These are phyloP conservation scores for Rhododendron mucronatum DNA, from an alignment of 148 eudicot species.

Conservation along the genomic window DNA sequence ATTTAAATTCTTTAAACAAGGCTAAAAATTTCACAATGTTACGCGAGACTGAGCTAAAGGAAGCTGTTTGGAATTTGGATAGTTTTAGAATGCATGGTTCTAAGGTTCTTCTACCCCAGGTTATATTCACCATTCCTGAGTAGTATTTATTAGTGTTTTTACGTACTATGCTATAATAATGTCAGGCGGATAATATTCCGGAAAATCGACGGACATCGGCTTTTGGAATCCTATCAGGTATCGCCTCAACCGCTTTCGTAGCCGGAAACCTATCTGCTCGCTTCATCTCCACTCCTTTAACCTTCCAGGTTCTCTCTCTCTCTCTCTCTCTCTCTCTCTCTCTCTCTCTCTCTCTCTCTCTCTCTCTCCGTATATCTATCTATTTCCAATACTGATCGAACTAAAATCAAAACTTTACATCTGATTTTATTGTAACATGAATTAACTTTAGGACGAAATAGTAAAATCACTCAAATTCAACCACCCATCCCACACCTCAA, in stretches of 20 bases:
- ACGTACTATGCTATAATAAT: background rate
- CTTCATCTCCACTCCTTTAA: slow-evolving; percentile 41
- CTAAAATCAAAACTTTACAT: no score
- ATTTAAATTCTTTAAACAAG: no score
- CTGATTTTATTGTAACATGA: no score
- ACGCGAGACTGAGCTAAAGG: no score
- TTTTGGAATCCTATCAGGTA: slow-evolving; percentile 48
- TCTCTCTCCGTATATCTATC: background rate
- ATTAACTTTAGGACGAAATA: no score
- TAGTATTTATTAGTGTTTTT: background rate
- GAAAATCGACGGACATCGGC: slow-evolving; percentile 35
- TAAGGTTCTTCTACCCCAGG: no score
- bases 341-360: background rate
- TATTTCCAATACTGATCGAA: no score
- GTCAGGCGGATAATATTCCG: slow-evolving; percentile 48
- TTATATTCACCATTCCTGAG: background rate
- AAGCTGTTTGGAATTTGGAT: no score
- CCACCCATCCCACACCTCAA: no score
- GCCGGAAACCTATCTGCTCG: slow-evolving; percentile 52
- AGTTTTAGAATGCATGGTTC: no score
- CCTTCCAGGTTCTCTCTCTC: slow-evolving; percentile 35
- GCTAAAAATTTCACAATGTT: no score
- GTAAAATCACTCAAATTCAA: background rate
- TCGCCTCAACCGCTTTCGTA: slow-evolving; percentile 48
- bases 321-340: background rate